Evolutionary conservation across 495 filamentous ascomycete species (phyloP).

Genomic region (Tuber umbilicatum): DNA sequence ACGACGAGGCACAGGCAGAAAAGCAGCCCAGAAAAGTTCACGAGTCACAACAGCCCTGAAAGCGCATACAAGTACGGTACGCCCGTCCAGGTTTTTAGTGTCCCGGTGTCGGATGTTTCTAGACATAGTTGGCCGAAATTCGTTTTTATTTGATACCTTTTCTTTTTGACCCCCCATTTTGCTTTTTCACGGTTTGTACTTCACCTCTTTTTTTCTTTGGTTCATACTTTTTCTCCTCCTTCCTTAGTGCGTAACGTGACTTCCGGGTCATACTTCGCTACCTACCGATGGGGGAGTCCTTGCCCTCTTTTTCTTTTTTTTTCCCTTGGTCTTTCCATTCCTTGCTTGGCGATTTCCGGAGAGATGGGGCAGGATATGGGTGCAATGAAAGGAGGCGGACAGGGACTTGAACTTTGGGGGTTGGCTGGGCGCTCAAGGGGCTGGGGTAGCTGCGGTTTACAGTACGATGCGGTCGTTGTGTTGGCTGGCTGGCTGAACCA

Average conservation of each 20-base stretch:
- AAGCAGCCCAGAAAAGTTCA: constrained; percentile 17
- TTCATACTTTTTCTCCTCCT: constrained; percentile 16
- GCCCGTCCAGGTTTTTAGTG: constrained; percentile 29
- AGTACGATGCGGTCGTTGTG: constrained; percentile 20
- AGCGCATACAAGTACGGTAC: constrained; percentile 30
- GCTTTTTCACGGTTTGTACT: constrained; percentile 21
- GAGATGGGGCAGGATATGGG: constrained; percentile 31
- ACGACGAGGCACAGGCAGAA: constrained; percentile 27
- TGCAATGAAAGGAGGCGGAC: constrained; percentile 15
- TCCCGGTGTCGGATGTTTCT: background rate
- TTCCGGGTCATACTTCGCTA: constrained; percentile 14
- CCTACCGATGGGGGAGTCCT: constrained; percentile 27
- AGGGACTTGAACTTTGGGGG: constrained; percentile 22
- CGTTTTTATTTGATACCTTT: constrained; percentile 20
- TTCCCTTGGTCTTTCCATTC: constrained; percentile 1
- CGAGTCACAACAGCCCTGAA: constrained; percentile 22
- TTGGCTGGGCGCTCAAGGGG: constrained; percentile 15
- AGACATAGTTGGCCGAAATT: constrained; percentile 27
- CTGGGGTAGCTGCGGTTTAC: constrained; percentile 12
- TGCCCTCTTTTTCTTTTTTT: background rate
- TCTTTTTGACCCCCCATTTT: background rate
- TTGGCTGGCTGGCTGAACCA: constrained; percentile 12
- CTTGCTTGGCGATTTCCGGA: constrained; percentile 31
- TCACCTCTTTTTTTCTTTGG: constrained; percentile 14
- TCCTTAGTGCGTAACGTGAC: constrained; percentile 29